These are phyloP conservation scores for Hypomontagnella submonticulosa DNA, from an alignment of 495 filamentous ascomycete species.

Conservation along the genomic window DNA sequence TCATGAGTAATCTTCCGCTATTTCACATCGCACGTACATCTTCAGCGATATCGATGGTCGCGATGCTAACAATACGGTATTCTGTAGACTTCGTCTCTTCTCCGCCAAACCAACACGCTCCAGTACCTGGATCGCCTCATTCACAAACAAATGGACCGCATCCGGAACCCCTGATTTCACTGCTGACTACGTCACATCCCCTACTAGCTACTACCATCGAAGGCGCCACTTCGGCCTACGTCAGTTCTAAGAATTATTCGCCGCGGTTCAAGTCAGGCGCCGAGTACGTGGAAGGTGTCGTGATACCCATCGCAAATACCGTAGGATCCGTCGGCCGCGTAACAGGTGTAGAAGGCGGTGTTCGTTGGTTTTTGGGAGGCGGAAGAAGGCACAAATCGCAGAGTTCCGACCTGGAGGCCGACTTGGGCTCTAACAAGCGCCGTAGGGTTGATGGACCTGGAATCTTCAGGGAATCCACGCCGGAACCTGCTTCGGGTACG, in stretches of 20 bases:
- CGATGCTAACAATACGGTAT: slow-evolving; percentile 44
- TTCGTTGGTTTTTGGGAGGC: slow-evolving; percentile 78
- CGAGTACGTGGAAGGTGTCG: slow-evolving; percentile 85
- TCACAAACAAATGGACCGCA: slow-evolving; percentile 46
- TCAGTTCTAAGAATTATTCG: slow-evolving; percentile 84
- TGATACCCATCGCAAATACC: slow-evolving; percentile 83
- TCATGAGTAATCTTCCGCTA: slow-evolving; percentile 33
- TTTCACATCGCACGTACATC: slow-evolving; percentile 38
- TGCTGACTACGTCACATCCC: slow-evolving; percentile 83
- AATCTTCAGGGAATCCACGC: slow-evolving; percentile 45
- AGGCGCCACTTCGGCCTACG: slow-evolving; percentile 82
- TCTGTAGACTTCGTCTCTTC: slow-evolving; percentile 66
- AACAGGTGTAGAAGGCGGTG: slow-evolving; percentile 83
- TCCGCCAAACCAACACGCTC: slow-evolving; percentile 57
- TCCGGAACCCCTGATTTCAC: slow-evolving; percentile 78
- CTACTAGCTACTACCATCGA: slow-evolving; percentile 82
- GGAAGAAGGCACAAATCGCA: slow-evolving; percentile 54
- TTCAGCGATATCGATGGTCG: slow-evolving; percentile 49
- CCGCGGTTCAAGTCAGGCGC: slow-evolving; percentile 84
- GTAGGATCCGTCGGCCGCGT: slow-evolving; percentile 82
- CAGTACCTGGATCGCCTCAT: slow-evolving; percentile 48
- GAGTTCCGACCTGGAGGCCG: slow-evolving; percentile 55
- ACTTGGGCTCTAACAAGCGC: slow-evolving; percentile 68
- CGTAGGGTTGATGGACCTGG: slow-evolving; percentile 64
- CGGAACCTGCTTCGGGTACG: slow-evolving; percentile 45